Percentiles rank a stretch among this genome's conserved stretches.
Evolutionary conservation across 2,329 filamentous ascomycete species (phyloP).

Genomic region (Calonectria pseudoreteaudii): DNA sequence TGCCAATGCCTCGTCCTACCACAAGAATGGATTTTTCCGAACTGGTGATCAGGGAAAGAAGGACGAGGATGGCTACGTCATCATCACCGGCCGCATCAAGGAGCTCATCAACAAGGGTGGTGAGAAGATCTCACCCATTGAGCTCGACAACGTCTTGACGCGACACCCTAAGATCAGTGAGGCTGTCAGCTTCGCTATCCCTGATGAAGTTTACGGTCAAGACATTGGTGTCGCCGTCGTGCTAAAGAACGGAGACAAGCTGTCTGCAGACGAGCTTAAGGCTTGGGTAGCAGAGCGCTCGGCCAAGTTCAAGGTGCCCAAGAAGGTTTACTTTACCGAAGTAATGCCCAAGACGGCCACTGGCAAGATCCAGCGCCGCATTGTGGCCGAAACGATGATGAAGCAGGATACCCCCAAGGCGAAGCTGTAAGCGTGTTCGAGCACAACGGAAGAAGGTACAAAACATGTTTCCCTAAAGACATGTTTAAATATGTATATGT

Average conservation of each 20-base stretch:
- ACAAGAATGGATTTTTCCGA: constrained; percentile 82
- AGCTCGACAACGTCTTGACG: constrained; percentile 86
- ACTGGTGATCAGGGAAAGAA: constrained; percentile 88
- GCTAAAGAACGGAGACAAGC: constrained; percentile 71
- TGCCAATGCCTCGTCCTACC: constrained; percentile 81
- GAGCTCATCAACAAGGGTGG: constrained; percentile 92
- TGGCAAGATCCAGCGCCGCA: constrained; percentile 86
- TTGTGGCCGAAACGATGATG: constrained; percentile 88
- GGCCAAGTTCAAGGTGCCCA: constrained; percentile 88
- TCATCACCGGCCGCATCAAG: constrained; percentile 93
- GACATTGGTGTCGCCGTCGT: constrained; percentile 84
- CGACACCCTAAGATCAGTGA: constrained; percentile 79
- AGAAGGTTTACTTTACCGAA: constrained; percentile 85
- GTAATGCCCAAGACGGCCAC: constrained; percentile 94
- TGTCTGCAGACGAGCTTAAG: constrained; percentile 72
- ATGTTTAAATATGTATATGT: not conserved
- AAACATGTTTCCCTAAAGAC: not conserved
- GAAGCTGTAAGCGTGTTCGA: constrained; percentile 58
- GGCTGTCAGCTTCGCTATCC: constrained; percentile 85
- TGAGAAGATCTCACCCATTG: constrained; percentile 90
- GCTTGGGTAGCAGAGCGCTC: constrained; percentile 76
- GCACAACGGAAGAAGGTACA: not conserved
- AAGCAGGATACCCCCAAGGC: constrained; percentile 71
- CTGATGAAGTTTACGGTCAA: constrained; percentile 86
- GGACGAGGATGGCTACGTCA: constrained; percentile 83